Base-by-base conservation (phyloP, 2,329 filamentous ascomycete species). In the Aspergillus clavatus region DNA sequence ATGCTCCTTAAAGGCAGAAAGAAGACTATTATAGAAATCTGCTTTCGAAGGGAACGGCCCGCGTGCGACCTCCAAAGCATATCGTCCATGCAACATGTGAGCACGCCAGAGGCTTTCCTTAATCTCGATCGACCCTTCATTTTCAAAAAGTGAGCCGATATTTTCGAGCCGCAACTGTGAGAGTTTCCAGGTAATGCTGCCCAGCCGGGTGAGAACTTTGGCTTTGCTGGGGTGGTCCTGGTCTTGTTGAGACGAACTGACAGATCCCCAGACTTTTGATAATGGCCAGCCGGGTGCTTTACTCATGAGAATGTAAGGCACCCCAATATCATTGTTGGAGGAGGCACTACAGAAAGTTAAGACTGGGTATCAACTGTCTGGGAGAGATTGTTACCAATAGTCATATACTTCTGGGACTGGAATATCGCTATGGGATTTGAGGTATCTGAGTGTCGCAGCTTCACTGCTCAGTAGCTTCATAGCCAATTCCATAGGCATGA, bases 281-380 rank as follows among this genome's bases (percentile, higher is more conserved):
- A 67, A 50, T 26, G 57, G 57, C 45, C 40, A 42, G 7, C 62
- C 62, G 39, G 51, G 38, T 23, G 63, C 63, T 52, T 63, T 55
- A 51, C 57, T 63, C 57, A 65, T 64, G 14, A 66, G 43, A 27
- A 67, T 66, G 40, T 57, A 66, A 14, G 63, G 63, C 26, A 65
- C 43, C 2, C 58, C 58, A 19, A 63, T 56, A 5, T 58, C 53
- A 52, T 64, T 65, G 22, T 60, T 42, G 11, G 35, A 40, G 1
- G 45, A 49, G 35, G 45, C 42, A 42, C 54, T 57, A 18, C 22
- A 35, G 33, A 28, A 24, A 14, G 22, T 52, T 46, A 52, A 40
- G 12, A 33, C 14, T 26, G 36, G 37, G 42, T 10, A 3, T 29
- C 12, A 5, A 19, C 3, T 14, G 12, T 23, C 23, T 19, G 11